Evolutionary conservation across 83 land plant genomes (phyloP).

Genomic region (Thuja plicata): DNA sequence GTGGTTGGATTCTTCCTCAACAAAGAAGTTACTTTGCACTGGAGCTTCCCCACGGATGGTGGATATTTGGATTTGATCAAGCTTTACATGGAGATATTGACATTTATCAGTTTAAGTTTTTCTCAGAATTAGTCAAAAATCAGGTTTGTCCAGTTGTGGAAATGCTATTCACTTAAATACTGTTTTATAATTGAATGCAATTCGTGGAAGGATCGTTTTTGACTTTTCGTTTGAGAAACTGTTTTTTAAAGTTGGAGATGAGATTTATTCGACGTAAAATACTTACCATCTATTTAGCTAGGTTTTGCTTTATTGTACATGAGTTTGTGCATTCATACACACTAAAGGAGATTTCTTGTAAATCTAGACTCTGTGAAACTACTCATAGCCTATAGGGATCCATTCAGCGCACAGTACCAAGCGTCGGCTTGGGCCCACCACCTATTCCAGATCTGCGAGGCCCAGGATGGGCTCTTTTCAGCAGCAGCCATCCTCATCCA

Average conservation of each 20-base stretch:
- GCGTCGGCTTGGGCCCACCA: too few relatives aligned
- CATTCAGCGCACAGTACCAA: too few relatives aligned
- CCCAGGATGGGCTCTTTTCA: too few relatives aligned
- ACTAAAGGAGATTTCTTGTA: neutral
- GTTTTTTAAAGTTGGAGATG: neutral
- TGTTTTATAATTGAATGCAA: neutral
- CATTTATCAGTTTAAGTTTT: conserved; percentile 91
- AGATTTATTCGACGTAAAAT: neutral
- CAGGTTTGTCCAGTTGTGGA: conserved; percentile 38
- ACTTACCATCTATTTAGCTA: neutral
- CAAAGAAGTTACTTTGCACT: conserved; percentile 95
- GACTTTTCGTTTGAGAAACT: neutral
- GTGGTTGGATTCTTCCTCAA: conserved; percentile 98
- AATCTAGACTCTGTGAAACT: neutral
- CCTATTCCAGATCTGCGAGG: too few relatives aligned
- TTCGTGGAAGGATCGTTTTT: neutral
- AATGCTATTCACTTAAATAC: neutral
- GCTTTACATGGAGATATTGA: conserved; percentile 97
- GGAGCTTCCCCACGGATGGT: conserved; percentile 94
- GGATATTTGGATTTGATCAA: conserved; percentile 97
- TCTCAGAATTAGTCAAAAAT: conserved; percentile 63
- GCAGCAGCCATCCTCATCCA: too few relatives aligned
- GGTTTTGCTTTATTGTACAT: neutral
- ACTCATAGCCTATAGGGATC: too few relatives aligned
- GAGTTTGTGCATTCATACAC: neutral